Base-by-base conservation (phyloP, 1,139 yeast species). In the Geotrichum restrictum region DNA sequence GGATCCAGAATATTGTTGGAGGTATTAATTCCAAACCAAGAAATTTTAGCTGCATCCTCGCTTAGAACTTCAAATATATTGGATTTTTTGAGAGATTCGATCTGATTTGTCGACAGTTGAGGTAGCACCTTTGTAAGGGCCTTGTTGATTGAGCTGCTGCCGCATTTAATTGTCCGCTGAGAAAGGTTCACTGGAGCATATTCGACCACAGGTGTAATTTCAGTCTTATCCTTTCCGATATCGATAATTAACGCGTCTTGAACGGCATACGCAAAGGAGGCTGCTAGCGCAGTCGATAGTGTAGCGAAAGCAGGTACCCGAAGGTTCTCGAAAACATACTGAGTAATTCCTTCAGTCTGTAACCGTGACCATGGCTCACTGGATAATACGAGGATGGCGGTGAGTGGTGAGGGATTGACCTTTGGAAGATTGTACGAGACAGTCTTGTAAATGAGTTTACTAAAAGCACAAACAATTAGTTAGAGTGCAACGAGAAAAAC, bases 191-290 rank as follows among this genome's bases (percentile, higher is more conserved):
- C 69, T 3, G 79, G 75, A 55, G 82, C 81, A 62, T 81, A 87
- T 54, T 87, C 94, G 45, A 86, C 70, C 22, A 93, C 80, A 1
- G 96, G 94, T 4, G 84, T 77, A 39, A 93, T 75, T 65, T 88
- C 96, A 1, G 88, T 80, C 60, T 82, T 79, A 41, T 83, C 80
- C 56, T 76, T 74, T 19, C 98, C 98, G 43, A 93, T 76, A 67
- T 93, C 95, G 45, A 93, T 81, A 21, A 93, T 88, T 38, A 85
- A 69, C 1, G 93, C 79, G 53, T 76, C 80, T 29, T 69, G 68
- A 18, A 82, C 72, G 10, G 83, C 83, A 64, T 84, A 77, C 0
- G 96, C 94, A 68, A 83, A 89, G 13, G 85, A 74, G 1, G 91
- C 75, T 3, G 91, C 87, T 45, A 89, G 71, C 0, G 93, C 75